Conservation (phyloP, 306 rosid species). For the Trifolium dubium region DNA sequence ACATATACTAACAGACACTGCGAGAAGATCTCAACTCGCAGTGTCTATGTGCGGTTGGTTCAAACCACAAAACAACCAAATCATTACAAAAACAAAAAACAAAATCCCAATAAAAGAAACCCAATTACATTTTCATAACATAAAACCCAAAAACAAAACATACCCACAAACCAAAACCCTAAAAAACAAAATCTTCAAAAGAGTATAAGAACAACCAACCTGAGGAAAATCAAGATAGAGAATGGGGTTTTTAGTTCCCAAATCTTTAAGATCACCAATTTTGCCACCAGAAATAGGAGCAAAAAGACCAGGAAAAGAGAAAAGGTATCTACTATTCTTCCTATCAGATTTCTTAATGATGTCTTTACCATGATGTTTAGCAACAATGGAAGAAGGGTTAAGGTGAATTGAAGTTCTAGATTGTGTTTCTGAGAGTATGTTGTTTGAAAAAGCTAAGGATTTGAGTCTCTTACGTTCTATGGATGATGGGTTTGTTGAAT, state of each 20-base stretch:
- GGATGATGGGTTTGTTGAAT: slow-evolving; percentile 45
- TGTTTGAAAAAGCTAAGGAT: slow-evolving; percentile 64
- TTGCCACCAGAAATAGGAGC: slow-evolving; percentile 80
- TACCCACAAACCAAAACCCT: slow-evolving; percentile 15
- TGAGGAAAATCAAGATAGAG: slow-evolving; percentile 89
- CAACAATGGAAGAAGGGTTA: slow-evolving; percentile 65
- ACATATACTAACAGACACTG: too few species aligned
- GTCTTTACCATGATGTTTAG: slow-evolving; percentile 84
- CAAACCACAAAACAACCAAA: background rate
- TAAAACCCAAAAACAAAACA: background rate
- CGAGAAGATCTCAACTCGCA: too few species aligned
- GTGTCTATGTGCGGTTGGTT: background rate
- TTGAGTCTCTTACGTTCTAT: slow-evolving; percentile 73
- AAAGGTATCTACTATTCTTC: slow-evolving; percentile 76
- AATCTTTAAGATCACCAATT: slow-evolving; percentile 90
- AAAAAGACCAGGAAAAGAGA: slow-evolving; percentile 81
- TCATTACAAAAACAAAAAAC: background rate
- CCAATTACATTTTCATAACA: background rate
- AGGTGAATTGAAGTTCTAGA: slow-evolving; percentile 48
- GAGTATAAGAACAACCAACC: slow-evolving; percentile 42
- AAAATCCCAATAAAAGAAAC: background rate
- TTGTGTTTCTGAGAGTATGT: slow-evolving; percentile 59
- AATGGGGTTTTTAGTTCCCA: slow-evolving; percentile 80
- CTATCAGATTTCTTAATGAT: slow-evolving; percentile 86
- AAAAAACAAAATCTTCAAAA: background rate